phyloP scores from a whole-genome alignment of 108 stramenopile species.

The Thalassiosira profunda region DNA sequence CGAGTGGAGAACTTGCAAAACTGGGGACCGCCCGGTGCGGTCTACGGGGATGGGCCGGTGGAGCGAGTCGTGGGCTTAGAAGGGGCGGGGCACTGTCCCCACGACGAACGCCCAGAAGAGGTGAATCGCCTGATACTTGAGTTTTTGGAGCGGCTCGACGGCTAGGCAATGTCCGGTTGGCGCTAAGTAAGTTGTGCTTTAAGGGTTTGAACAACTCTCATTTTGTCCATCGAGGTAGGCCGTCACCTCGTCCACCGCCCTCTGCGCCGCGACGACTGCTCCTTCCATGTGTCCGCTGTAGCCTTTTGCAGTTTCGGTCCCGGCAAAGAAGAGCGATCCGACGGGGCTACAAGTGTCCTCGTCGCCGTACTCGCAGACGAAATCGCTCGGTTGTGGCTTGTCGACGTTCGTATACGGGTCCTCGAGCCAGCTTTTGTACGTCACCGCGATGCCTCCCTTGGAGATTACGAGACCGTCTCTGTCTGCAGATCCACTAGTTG shows the following conservation, averaged over 20 bases:
- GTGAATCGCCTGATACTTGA: constrained; percentile 88
- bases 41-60: constrained; percentile 34
- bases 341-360: background rate
- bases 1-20: constrained; percentile 75
- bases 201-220: too few relatives aligned
- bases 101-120: constrained; percentile 93
- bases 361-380: constrained; percentile 14
- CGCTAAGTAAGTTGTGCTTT: too few relatives aligned
- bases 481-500: background rate
- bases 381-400: background rate
- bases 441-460: constrained; percentile 12
- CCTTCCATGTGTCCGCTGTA: constrained; percentile 11
- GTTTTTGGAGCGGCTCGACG: constrained; percentile 68
- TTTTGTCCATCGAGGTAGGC: too few relatives aligned
- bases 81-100: constrained; percentile 96
- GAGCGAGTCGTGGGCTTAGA: constrained; percentile 78
- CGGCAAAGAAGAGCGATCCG: constrained; percentile 20
- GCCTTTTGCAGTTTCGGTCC: constrained; percentile 20
- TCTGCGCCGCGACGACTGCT: constrained; percentile 13
- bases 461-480: constrained; percentile 2
- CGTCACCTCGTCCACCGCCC: constrained; percentile 14
- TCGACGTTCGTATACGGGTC: constrained; percentile 9
- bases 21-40: constrained; percentile 20
- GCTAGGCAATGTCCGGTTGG: too few relatives aligned
- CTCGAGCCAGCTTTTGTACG: constrained; percentile 24